These are phyloP conservation scores for Kalaharituber pfeilii DNA, from an alignment of 2,329 filamentous ascomycete genomes.

Conservation along the genomic window DNA sequence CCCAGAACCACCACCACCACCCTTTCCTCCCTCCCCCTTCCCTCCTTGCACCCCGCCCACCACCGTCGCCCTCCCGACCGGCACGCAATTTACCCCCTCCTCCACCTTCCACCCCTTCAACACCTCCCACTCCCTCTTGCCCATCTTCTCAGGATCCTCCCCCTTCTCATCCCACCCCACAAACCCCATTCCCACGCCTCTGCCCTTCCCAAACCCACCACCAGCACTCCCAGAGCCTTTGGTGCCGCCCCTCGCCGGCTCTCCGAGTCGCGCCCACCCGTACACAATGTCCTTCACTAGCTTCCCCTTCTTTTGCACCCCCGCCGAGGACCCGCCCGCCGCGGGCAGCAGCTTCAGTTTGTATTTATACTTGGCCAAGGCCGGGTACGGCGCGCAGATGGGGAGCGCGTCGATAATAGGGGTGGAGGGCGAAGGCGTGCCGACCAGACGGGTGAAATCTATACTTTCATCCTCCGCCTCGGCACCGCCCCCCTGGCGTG, in stretches of 20 bases:
- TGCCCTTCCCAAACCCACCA: constrained; percentile 61
- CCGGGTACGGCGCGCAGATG: constrained; percentile 47
- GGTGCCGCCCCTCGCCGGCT: constrained; percentile 29
- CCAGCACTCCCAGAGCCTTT: constrained; percentile 30
- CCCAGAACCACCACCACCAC: constrained; percentile 3
- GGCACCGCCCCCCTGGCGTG: not conserved
- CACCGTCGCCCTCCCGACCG: constrained; percentile 15
- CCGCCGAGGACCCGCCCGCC: constrained; percentile 22
- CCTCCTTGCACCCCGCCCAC: not conserved
- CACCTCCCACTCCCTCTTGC: not conserved
- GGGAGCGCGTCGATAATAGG: constrained; percentile 41
- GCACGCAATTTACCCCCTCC: constrained; percentile 12
- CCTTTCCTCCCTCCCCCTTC: not conserved
- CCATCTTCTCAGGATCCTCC: not conserved
- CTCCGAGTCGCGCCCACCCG: constrained; percentile 53
- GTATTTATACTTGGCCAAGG: constrained; percentile 61
- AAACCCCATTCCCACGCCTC: constrained; percentile 66
- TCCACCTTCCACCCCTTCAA: not conserved
- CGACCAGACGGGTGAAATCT: not conserved
- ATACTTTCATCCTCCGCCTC: not conserved
- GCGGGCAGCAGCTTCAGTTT: constrained; percentile 91
- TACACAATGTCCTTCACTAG: constrained; percentile 80
- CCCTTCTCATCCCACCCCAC: constrained; percentile 12
- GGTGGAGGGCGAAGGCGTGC: not conserved
- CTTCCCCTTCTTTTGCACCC: constrained; percentile 69